Conservation (phyloP, 305 asterid species). For the Solanum chacoense region DNA sequence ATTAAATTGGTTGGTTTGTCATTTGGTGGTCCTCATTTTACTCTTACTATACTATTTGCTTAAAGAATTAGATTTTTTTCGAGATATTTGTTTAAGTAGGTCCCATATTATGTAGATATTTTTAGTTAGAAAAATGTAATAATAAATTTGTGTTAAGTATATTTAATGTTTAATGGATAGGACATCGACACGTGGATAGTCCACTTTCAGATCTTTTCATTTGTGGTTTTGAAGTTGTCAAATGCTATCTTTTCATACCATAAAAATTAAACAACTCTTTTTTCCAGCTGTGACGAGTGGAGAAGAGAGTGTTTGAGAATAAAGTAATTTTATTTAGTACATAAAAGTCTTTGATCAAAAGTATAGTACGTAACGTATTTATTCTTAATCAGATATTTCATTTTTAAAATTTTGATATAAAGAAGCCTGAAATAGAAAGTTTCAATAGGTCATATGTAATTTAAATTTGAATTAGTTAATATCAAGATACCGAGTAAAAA, state of each 20-base stretch:
- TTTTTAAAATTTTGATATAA: background rate
- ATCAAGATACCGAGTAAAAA: too few relatives aligned
- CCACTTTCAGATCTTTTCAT: conserved; percentile 12
- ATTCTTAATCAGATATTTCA: background rate
- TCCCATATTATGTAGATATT: conserved; percentile 36
- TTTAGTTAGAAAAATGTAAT: background rate
- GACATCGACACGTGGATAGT: conserved; percentile 38
- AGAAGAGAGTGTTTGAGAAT: background rate
- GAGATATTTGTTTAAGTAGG: conserved; percentile 41
- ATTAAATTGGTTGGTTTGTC: background rate
- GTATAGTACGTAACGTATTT: background rate
- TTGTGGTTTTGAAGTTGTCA: conserved; percentile 44
- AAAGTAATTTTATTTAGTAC: background rate
- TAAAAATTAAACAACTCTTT: background rate
- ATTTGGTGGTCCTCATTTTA: conserved; percentile 19
- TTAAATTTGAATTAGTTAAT: background rate
- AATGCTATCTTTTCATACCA: background rate
- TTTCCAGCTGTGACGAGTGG: background rate
- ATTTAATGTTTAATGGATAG: conserved; percentile 20
- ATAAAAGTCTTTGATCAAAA: background rate
- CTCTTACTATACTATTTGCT: background rate
- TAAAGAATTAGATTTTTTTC: conserved; percentile 3
- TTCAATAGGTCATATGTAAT: too few relatives aligned
- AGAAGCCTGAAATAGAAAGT: accelerated
- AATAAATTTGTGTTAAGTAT: background rate